These are phyloP conservation scores for Prunella vulgaris DNA, from an alignment of 257 asterid genomes.

Conservation along the genomic window DNA sequence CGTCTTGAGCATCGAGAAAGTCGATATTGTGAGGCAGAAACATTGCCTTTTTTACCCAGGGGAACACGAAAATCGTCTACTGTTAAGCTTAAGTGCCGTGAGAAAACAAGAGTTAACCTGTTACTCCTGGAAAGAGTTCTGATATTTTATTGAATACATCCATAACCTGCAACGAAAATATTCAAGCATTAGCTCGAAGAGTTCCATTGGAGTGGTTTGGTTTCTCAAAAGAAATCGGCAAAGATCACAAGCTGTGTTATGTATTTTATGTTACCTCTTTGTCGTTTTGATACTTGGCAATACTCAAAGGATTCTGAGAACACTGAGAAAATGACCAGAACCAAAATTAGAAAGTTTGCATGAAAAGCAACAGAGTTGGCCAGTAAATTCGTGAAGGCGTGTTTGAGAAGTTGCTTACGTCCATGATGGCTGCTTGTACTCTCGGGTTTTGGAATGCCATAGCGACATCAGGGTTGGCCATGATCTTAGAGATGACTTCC, in stretches of 20 bases:
- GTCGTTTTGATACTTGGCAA: conserved; percentile 88
- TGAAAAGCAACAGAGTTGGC: background rate
- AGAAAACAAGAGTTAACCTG: conserved; percentile 34
- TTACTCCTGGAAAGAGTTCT: conserved; percentile 83
- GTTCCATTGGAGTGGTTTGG: background rate
- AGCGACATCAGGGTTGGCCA: conserved; percentile 96
- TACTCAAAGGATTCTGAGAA: conserved; percentile 85
- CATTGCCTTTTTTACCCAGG: background rate
- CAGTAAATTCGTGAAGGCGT: background rate
- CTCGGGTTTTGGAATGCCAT: conserved; percentile 98
- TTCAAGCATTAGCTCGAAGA: background rate
- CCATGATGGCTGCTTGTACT: conserved; percentile 98
- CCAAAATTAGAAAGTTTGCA: background rate
- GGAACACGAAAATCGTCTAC: background rate
- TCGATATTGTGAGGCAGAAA: background rate
- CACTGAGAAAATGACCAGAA: conserved; percentile 48
- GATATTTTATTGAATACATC: conserved; percentile 92
- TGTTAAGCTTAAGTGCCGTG: background rate
- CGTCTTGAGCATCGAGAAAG: conserved; percentile 1
- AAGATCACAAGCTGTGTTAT: background rate
- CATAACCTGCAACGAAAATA: conserved; percentile 63
- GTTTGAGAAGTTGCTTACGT: conserved; percentile 46
- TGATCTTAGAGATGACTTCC: conserved; percentile 85
- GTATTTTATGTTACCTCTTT: conserved; percentile 66
- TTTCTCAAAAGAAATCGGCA: background rate